These are phyloP conservation scores for Lanmaoa pseudosensibilis DNA, from an alignment of 768 basidiomycete species.

Conservation along the genomic window DNA sequence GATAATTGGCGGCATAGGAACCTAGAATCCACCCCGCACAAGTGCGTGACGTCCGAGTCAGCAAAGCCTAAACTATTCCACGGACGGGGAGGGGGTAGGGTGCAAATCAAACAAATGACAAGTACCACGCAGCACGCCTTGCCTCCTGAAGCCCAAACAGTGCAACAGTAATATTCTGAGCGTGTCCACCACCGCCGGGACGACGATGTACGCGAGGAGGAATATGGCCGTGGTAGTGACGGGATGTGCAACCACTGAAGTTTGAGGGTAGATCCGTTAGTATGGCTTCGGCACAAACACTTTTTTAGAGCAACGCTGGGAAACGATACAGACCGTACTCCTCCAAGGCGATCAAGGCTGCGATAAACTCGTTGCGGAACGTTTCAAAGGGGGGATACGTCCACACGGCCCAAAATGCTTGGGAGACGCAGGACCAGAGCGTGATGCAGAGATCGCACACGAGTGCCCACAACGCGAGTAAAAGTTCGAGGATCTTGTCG, in stretches of 20 bases:
- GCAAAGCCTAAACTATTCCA: background rate
- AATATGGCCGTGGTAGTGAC: conserved; percentile 3
- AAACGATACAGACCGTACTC: conserved; percentile 17
- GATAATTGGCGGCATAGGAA: conserved; percentile 19
- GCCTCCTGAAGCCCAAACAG: background rate
- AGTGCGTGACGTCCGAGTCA: background rate
- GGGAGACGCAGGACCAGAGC: conserved; percentile 9
- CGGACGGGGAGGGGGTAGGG: too few species aligned
- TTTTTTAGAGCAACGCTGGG: too few species aligned
- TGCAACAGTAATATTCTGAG: background rate
- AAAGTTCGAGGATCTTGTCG: conserved; percentile 15
- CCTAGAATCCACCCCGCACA: background rate
- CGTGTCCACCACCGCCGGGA: conserved; percentile 1
- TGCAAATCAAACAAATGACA: too few species aligned
- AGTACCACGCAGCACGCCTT: conserved; percentile 9
- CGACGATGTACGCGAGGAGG: conserved; percentile 12
- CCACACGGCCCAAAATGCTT: conserved; percentile 15
- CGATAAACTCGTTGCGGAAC: conserved; percentile 17
- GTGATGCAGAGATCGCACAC: background rate
- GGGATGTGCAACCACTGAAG: conserved; percentile 14
- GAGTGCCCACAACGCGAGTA: conserved; percentile 9
- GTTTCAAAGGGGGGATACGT: conserved; percentile 24
- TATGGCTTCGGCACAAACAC: background rate
- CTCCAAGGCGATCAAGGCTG: conserved; percentile 7
- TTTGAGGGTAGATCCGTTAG: too few species aligned